Evolutionary conservation across 2,329 filamentous ascomycete species (phyloP), one percentile per base, ranked within the genome.

Genomic region (Hypocrella siamensis): DNA sequence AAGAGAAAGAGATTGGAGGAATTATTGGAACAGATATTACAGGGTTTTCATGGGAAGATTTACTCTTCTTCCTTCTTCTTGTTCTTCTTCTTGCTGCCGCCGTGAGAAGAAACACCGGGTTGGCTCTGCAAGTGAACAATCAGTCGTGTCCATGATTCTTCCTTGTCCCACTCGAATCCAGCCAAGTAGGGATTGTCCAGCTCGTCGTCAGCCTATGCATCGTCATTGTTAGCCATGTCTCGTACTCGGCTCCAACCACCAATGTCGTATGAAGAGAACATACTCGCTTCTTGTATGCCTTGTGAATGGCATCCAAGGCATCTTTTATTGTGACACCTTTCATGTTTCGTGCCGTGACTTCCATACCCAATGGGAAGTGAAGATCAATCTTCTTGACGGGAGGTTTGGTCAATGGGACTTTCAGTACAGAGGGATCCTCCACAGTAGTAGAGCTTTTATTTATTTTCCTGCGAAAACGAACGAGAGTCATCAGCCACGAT

Each of bases 321-420:
- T 96, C 88, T 67, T 94, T 94, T 67, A 96, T 88, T 35, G 88
- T 96, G 44, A 96, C 85, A 35, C 88, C 88, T 58, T 86, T 88
- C 46, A 86, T 63, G 60, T 94, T 96, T 49, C 88, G 74, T 51
- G 85, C 88, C 19, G 79, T 82, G 43, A 94, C 81, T 50, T 88
- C 77, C 34, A 90, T 70, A 31, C 88, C 88, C 32, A 92, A 65
- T 12, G 83, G 82, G 67, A 93, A 93, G 59, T 85, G 75, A 29
- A 96, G 68, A 58, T 93, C 85, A 58, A 96, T 88, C 65, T 83
- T 88, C 70, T 90, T 93, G 56, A 96, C 73, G 21, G 80, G 76
- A 30, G 88, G 88, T 38, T 62, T 76, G 46, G 81, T 78, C 44
- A 96, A 74, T 38, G 67, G 63, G 55, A 86, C 75, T 63, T 86